A percentile compares a stretch with the other conserved stretches of the same genome.
Conservation (phyloP, 441 rosid genomes). For the Daphne laureola region DNA sequence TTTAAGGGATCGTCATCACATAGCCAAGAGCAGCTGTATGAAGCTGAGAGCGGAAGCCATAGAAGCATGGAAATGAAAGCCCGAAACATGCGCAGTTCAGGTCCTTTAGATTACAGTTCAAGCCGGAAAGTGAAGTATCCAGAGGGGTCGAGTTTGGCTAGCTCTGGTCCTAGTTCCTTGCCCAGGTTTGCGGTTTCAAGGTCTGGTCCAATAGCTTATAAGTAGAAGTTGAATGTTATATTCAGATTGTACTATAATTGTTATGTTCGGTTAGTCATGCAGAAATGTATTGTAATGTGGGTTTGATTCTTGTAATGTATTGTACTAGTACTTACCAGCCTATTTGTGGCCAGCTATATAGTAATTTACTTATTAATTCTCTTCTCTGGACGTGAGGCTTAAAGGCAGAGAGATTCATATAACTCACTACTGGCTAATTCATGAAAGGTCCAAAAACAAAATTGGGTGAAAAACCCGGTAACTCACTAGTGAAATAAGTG, state of each 20-base stretch:
- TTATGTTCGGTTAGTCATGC: not conserved
- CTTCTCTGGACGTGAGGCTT: no score
- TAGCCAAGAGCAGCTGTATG: constrained; percentile 53
- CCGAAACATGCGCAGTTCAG: constrained; percentile 75
- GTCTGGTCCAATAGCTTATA: constrained; percentile 88
- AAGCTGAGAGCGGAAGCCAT: constrained; percentile 38
- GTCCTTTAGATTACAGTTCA: constrained; percentile 85
- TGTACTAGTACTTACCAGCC: no score
- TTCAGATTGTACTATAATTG: no score
- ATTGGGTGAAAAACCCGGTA: no score
- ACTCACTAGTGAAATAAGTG: no score
- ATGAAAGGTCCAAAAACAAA: no score
- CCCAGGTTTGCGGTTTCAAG: constrained; percentile 96
- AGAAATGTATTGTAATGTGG: constrained; percentile 8
- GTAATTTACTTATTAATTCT: no score
- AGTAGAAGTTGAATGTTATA: constrained; percentile 27
- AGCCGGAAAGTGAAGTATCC: constrained; percentile 57
- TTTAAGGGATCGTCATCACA: constrained; percentile 78
- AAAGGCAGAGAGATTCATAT: no score
- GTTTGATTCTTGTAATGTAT: not conserved
- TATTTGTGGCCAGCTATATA: no score
- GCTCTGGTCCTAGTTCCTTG: constrained; percentile 82
- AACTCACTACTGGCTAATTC: no score
- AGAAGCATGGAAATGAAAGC: constrained; percentile 39
- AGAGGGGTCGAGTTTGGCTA: constrained; percentile 66